phyloP scores from a whole-genome alignment of 2,329 filamentous ascomycete genomes.

The Bipolaris gigantea region DNA sequence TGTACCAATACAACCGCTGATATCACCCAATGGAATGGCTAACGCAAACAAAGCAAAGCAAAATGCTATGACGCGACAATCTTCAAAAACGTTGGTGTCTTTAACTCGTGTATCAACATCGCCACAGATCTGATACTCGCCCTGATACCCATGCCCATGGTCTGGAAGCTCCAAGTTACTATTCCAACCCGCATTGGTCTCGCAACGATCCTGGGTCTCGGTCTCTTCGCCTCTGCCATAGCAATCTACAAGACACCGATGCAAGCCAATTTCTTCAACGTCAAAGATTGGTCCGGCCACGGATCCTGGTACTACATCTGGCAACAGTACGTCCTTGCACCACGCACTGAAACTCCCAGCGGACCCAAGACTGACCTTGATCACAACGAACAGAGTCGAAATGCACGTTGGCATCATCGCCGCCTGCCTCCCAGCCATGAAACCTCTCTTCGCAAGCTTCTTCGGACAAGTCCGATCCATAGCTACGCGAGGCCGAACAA shows the following conservation, averaged over 20 bases:
- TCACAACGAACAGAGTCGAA: slow-evolving; percentile 25
- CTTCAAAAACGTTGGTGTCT: slow-evolving; percentile 51
- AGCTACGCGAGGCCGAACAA: slow-evolving; percentile 21
- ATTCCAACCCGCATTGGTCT: slow-evolving; percentile 45
- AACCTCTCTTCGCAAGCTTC: slow-evolving; percentile 31
- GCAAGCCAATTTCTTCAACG: slow-evolving; percentile 34
- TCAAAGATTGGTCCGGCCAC: slow-evolving; percentile 31
- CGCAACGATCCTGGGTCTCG: slow-evolving; percentile 39
- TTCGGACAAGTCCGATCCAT: slow-evolving; percentile 25
- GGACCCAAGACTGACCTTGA: neutral
- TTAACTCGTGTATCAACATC: slow-evolving; percentile 50
- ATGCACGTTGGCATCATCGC: slow-evolving; percentile 39
- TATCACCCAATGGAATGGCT: neutral
- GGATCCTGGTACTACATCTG: slow-evolving; percentile 33
- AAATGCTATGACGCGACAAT: slow-evolving; percentile 41
- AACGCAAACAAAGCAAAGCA: slow-evolving; percentile 14
- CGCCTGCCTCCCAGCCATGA: slow-evolving; percentile 35
- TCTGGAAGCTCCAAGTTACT: slow-evolving; percentile 48
- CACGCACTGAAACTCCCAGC: neutral
- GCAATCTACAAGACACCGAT: slow-evolving; percentile 29
- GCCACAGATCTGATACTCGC: slow-evolving; percentile 47
- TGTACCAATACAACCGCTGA: neutral
- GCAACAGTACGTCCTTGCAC: slow-evolving; percentile 21
- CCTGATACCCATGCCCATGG: slow-evolving; percentile 47
- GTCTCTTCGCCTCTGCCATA: slow-evolving; percentile 40